Percentiles rank a stretch among this genome's conserved stretches.
Conservation (phyloP, 2,329 filamentous ascomycete genomes). For the Fusarium austroafricanum region DNA sequence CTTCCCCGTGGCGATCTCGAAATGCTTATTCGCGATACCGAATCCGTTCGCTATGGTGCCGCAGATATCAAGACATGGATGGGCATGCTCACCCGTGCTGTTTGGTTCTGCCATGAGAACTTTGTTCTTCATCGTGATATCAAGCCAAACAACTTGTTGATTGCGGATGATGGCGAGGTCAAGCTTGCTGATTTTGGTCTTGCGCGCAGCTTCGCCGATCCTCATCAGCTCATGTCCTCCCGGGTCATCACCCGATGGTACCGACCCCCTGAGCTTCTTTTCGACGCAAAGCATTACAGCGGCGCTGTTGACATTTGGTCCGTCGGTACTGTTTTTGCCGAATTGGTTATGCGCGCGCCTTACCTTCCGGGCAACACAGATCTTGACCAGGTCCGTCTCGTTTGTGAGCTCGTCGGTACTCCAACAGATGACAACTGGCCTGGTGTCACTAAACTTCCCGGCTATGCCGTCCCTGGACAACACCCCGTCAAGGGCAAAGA, state of each 20-base stretch:
- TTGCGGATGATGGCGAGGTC: slow-evolving; percentile 90
- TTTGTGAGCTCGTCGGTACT: slow-evolving; percentile 87
- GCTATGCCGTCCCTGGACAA: slow-evolving; percentile 78
- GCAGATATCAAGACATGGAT: slow-evolving; percentile 99
- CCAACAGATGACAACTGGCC: slow-evolving; percentile 97
- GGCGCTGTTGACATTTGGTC: slow-evolving; percentile 96
- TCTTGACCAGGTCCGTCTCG: slow-evolving; percentile 85
- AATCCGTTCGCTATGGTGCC: slow-evolving; percentile 81
- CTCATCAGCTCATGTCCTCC: slow-evolving; percentile 87
- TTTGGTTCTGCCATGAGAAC: slow-evolving; percentile 98
- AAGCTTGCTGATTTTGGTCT: slow-evolving; percentile 99
- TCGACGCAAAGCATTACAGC: slow-evolving; percentile 88
- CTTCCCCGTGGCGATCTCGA: slow-evolving; percentile 94
- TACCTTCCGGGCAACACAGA: slow-evolving; percentile 88
- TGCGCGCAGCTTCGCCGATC: slow-evolving; percentile 88
- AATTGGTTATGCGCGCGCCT: slow-evolving; percentile 84
- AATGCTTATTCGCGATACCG: slow-evolving; percentile 89
- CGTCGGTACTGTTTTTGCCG: slow-evolving; percentile 91
- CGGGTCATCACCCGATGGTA: slow-evolving; percentile 99
- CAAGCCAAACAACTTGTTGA: slow-evolving; percentile 97
- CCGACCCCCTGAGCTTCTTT: slow-evolving; percentile 90
- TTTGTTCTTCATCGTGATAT: slow-evolving; percentile 96
- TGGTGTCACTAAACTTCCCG: slow-evolving; percentile 82
- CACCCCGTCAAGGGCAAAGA: slow-evolving; percentile 73
- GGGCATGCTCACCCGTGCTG: slow-evolving; percentile 91